Base-by-base conservation (phyloP, 441 rosid genomes). In the Dalechampia spathulata region DNA sequence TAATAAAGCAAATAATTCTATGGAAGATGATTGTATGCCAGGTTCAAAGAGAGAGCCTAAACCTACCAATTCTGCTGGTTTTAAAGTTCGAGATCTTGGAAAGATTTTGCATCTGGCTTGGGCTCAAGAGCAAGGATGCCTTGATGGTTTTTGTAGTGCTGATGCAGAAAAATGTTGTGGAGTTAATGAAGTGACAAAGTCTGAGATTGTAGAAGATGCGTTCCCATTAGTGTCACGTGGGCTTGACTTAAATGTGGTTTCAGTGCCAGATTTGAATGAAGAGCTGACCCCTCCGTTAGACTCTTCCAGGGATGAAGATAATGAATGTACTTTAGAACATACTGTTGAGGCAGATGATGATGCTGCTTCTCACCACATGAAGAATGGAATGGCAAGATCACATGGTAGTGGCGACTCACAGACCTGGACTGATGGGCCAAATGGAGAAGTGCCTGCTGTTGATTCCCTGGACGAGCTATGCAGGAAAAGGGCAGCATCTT, bases 181-280 rank as follows among this genome's bases (percentile, higher is more conserved):
- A 36, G 70, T 75, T 15, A 75, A 73, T 65, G 60, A 67, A 57
- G 62, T 32, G 47, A 55, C 42, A 41, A 71, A 68, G 72, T 71
- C 81, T 56, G 78, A 68, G 55, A 71, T 57, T 23, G 19, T 32
- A 13, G 73, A 67, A 66, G 74, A 77, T 47, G 70, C 69, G 41
- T 15, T 78, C 64, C 87, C 81, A 37, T 40, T 82, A 19, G 69
- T 62, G 57, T 78, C 85, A 2, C 82, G 69, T 54, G 87, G 75
- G 59, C 86, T 88, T 34, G 96, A 91, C 71, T 77, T 91, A 44
- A 91, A 91, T 72, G 68, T 79, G 66, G 89, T 77, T 55, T 87
- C 87, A 2, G 86, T 94, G 58, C 99, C 97, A 36, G 97, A 90
- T 66, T 62, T 94, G 75, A 94, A 94, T 41, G 99, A 85, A 72